Percentiles rank a stretch among this genome's conserved stretches.
These are phyloP conservation scores for Nyctanthes arbortristis DNA, from an alignment of 257 asterid genomes.

Conservation along the genomic window DNA sequence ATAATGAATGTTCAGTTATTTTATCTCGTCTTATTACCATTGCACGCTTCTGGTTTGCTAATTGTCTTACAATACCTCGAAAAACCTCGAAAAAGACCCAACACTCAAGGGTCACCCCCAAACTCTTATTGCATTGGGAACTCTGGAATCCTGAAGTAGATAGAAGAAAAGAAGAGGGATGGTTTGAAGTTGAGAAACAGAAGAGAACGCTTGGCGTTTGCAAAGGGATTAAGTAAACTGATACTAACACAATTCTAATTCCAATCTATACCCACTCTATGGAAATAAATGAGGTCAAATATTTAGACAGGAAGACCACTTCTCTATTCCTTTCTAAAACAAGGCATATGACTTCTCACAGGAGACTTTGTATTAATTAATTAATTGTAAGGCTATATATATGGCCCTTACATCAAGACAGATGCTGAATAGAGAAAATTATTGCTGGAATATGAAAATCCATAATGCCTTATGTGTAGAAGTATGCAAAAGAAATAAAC, in stretches of 20 bases:
- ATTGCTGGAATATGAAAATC: neutral
- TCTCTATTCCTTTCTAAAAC: neutral
- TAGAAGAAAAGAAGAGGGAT: neutral
- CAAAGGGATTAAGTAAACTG: neutral
- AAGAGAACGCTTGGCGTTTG: neutral
- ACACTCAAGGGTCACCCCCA: neutral
- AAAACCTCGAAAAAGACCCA: neutral
- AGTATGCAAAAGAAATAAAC: neutral
- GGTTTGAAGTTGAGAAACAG: neutral
- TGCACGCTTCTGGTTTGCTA: constrained; percentile 15
- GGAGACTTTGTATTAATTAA: neutral
- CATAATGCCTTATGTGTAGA: neutral
- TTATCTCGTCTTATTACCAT: neutral
- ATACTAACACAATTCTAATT: neutral
- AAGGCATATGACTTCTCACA: neutral
- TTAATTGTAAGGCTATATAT: neutral
- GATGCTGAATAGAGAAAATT: neutral
- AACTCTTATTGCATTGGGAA: neutral
- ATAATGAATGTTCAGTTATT: neutral
- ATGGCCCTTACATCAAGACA: neutral
- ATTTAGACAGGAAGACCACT: neutral
- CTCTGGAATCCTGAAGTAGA: neutral
- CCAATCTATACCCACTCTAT: neutral
- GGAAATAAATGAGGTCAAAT: neutral
- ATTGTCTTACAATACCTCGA: no score